Percentiles rank a stretch among this genome's conserved stretches.
Conservation (phyloP, 495 filamentous ascomycete genomes). For the Lasiosphaeria hispida region DNA sequence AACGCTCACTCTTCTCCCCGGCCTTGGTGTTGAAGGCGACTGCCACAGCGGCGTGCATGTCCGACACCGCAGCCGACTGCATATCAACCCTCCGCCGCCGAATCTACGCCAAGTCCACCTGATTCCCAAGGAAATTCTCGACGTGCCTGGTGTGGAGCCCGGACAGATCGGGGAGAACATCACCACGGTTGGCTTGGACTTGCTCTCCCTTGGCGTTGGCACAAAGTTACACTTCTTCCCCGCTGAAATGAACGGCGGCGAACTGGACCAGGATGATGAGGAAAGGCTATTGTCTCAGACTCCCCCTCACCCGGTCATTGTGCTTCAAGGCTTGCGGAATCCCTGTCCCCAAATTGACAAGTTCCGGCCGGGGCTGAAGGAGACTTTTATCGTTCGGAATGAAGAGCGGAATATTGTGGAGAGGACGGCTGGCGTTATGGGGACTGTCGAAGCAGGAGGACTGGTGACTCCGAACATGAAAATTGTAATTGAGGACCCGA, state of each 20-base stretch:
- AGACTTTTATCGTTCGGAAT: conserved; percentile 11
- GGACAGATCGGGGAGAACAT: conserved; percentile 18
- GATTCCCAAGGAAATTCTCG: conserved; percentile 13
- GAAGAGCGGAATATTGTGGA: conserved; percentile 7
- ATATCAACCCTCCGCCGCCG: conserved; percentile 9
- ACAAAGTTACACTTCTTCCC: conserved; percentile 16
- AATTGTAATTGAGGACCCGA: conserved; percentile 10
- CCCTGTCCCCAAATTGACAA: conserved; percentile 20
- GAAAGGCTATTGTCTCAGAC: too few species aligned
- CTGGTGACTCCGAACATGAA: conserved; percentile 6
- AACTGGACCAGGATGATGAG: too few species aligned
- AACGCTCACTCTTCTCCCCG: conserved; percentile 5
- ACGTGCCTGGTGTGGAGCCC: conserved; percentile 1
- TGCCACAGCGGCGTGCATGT: conserved; percentile 15
- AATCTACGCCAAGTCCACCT: conserved; percentile 20
- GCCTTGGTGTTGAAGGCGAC: conserved; percentile 15
- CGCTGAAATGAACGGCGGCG: neutral
- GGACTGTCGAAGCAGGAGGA: conserved; percentile 11
- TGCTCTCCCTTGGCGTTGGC: conserved; percentile 5
- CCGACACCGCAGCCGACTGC: conserved; percentile 14
- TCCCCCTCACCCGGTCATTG: conserved; percentile 4
- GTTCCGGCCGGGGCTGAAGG: conserved; percentile 15
- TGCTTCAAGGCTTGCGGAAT: conserved; percentile 14
- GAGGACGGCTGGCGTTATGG: conserved; percentile 14
- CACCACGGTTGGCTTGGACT: conserved; percentile 14